A percentile compares a stretch with the other conserved stretches of the same genome.
These are phyloP conservation scores for Monosporozyma unispora DNA, from an alignment of 805 yeast genomes.

Conservation along the genomic window DNA sequence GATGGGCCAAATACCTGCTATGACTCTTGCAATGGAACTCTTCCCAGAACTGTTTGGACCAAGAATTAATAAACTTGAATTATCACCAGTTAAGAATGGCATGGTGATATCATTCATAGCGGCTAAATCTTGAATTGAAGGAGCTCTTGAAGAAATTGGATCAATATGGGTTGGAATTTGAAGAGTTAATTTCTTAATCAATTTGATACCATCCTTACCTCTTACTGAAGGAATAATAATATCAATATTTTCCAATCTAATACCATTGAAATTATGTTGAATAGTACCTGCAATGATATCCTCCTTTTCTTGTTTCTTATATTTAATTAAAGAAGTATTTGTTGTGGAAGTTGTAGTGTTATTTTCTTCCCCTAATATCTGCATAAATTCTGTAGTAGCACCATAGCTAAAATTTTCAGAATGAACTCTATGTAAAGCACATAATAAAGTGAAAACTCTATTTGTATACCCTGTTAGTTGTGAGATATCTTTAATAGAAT, in stretches of 20 bases:
- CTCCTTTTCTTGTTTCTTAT: constrained; percentile 8
- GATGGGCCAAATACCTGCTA: constrained; percentile 89
- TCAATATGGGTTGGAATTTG: constrained; percentile 33
- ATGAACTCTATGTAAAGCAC: constrained; percentile 77
- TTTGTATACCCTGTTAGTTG: constrained; percentile 86
- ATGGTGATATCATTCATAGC: constrained; percentile 14
- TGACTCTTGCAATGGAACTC: constrained; percentile 71
- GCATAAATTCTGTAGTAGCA: constrained; percentile 6
- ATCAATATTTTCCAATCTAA: constrained; percentile 74
- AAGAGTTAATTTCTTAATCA: constrained; percentile 56
- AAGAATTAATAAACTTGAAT: constrained; percentile 65
- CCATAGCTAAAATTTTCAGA: constrained; percentile 40
- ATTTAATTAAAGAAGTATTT: not conserved
- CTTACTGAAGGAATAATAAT: constrained; percentile 64
- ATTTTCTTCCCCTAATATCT: not conserved
- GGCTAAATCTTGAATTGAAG: constrained; percentile 33
- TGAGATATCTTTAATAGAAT: constrained; percentile 86
- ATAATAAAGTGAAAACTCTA: constrained; percentile 65
- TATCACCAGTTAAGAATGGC: constrained; percentile 29
- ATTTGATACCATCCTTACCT: constrained; percentile 52
- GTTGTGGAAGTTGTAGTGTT: not conserved
- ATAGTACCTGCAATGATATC: constrained; percentile 69
- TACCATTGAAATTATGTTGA: constrained; percentile 67
- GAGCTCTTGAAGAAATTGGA: constrained; percentile 17
- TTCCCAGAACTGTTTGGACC: constrained; percentile 91